Evolutionary conservation across 2,329 filamentous ascomycete genomes (phyloP).

Genomic region (Sordariomycetes sp.): DNA sequence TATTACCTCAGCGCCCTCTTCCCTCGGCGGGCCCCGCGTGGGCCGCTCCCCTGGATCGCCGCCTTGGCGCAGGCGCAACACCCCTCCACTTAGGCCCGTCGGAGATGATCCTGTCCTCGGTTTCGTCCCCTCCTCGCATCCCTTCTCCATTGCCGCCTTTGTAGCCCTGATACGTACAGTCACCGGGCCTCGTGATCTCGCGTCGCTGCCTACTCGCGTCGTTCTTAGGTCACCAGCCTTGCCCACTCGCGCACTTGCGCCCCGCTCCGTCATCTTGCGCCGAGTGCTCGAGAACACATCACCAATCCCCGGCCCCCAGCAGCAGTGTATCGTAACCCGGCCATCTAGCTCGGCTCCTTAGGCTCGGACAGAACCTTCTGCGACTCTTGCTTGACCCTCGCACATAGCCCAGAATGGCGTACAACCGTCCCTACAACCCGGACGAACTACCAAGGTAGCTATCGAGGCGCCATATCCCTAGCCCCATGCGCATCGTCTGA

Average conservation of each 20-base stretch:
- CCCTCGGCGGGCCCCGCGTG: not conserved
- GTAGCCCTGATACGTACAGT: not conserved
- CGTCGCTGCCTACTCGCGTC: not conserved
- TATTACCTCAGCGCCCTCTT: not conserved
- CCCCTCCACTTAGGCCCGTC: not conserved
- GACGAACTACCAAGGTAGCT: conserved; percentile 85
- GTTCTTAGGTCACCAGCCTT: not conserved
- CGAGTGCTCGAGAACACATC: not conserved
- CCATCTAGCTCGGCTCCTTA: not conserved
- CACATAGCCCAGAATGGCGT: conserved; percentile 54
- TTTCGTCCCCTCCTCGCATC: not conserved
- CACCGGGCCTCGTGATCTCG: not conserved
- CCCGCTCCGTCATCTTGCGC: not conserved
- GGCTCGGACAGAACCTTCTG: not conserved
- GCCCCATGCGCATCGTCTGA: not conserved
- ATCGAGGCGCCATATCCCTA: not conserved
- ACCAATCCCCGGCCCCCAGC: not conserved
- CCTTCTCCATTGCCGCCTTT: not conserved
- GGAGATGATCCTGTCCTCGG: not conserved
- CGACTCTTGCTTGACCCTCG: not conserved
- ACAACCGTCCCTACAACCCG: conserved; percentile 85
- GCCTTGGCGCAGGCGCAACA: not conserved
- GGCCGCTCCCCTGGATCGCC: not conserved
- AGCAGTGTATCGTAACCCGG: not conserved
- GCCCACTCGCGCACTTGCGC: not conserved